Conservation (phyloP, 2,329 filamentous ascomycete species). For the Fusarium sp. region DNA sequence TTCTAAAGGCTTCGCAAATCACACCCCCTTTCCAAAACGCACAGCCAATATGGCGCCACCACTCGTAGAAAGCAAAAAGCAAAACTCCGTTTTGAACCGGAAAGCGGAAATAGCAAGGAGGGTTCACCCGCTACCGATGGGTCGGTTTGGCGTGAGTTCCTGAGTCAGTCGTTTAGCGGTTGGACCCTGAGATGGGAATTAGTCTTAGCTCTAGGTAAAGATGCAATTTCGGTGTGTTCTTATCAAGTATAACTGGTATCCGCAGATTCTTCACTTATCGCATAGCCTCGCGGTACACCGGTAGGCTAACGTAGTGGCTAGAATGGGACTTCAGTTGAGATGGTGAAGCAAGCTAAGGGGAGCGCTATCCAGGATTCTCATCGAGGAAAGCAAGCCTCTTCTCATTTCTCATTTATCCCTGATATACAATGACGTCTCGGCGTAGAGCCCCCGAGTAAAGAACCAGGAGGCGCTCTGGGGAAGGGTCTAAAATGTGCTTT, state of each 20-base stretch:
- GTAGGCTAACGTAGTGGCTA: not conserved
- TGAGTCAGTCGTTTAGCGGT: not conserved
- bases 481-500: not conserved
- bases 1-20: not conserved
- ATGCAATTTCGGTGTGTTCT: not conserved
- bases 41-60: conserved; percentile 14
- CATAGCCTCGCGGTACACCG: not conserved
- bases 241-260: not conserved
- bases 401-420: not conserved
- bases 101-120: not conserved
- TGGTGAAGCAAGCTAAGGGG: not conserved
- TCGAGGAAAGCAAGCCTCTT: not conserved
- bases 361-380: not conserved
- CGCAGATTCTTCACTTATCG: not conserved
- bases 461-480: too few relatives aligned
- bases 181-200: conserved; percentile 2
- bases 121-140: not conserved
- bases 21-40: conserved; percentile 7
- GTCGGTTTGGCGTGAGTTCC: not conserved
- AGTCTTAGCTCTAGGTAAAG: not conserved
- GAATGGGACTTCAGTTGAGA: not conserved
- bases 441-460: not conserved
- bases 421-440: not conserved
- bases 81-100: conserved; percentile 21
- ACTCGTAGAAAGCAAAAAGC: not conserved